Evolutionary conservation across 176 grass and related monocot genomes (phyloP).

Genomic region (Juncus effusus): DNA sequence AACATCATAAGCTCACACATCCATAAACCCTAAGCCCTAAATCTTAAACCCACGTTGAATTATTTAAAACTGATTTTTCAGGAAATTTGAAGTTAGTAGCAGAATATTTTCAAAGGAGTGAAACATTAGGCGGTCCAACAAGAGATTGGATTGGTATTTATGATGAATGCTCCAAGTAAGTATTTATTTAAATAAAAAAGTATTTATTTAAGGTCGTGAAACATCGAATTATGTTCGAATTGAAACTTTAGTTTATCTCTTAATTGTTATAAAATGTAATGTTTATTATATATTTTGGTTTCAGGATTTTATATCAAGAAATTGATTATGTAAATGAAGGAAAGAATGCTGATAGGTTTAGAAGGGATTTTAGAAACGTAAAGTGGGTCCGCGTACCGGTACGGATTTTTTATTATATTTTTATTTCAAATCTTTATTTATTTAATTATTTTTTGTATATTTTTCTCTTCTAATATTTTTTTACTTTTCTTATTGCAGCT

Average conservation of each 20-base stretch:
- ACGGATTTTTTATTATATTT: slow-evolving; percentile 40
- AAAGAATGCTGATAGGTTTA: slow-evolving; percentile 96
- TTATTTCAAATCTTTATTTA: slow-evolving; percentile 20
- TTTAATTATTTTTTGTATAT: slow-evolving; percentile 8
- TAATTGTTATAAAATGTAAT: not conserved
- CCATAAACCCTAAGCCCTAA: not conserved
- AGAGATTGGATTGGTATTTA: slow-evolving; percentile 96
- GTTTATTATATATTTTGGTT: slow-evolving; percentile 29
- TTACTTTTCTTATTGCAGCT: slow-evolving; percentile 54
- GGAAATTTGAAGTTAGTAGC: slow-evolving; percentile 80
- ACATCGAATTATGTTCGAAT: too few species aligned
- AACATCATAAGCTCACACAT: not conserved
- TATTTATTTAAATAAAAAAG: slow-evolving; percentile 23
- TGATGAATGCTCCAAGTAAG: slow-evolving; percentile 99
- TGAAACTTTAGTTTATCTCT: too few species aligned
- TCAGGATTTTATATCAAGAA: slow-evolving; percentile 96
- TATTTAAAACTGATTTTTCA: slow-evolving; percentile 26
- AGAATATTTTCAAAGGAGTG: slow-evolving; percentile 95
- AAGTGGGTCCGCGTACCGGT: slow-evolving; percentile 95
- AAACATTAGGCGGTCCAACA: slow-evolving; percentile 78
- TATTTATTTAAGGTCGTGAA: too few species aligned
- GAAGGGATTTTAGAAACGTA: slow-evolving; percentile 95
- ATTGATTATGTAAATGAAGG: slow-evolving; percentile 99
- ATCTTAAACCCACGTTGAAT: not conserved
- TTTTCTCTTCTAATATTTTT: slow-evolving; percentile 3